phyloP scores from a whole-genome alignment of 495 filamentous ascomycete genomes.

The Hypoxylon fragiforme region DNA sequence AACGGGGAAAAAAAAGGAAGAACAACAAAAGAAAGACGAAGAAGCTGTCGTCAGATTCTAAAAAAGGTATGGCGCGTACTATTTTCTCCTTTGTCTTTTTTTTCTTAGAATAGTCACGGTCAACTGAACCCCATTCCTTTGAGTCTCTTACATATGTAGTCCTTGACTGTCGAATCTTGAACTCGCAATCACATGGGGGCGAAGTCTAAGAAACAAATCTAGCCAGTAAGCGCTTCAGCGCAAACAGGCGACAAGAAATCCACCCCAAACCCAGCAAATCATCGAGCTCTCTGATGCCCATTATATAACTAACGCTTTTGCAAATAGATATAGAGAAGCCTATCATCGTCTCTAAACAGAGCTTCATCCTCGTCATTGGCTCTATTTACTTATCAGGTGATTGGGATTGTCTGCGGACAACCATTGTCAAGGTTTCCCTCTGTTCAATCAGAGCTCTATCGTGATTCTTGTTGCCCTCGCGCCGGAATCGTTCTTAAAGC shows the following conservation, averaged over 20 bases:
- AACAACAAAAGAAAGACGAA: not conserved
- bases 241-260: slow-evolving; percentile 37
- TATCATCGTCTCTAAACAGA: slow-evolving; percentile 48
- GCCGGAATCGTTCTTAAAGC: slow-evolving; percentile 22
- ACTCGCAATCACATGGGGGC: slow-evolving; percentile 9
- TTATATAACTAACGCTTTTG: slow-evolving; percentile 40
- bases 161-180: slow-evolving; percentile 14
- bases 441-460: slow-evolving; percentile 45
- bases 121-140: slow-evolving; percentile 1
- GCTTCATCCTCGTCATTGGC: slow-evolving; percentile 49
- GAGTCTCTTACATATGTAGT: not conserved
- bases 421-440: slow-evolving; percentile 42
- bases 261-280: slow-evolving; percentile 47
- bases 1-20: too few species aligned
- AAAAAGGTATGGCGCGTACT: slow-evolving; percentile 20
- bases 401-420: slow-evolving; percentile 51
- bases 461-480: slow-evolving; percentile 21
- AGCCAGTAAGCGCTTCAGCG: slow-evolving; percentile 40
- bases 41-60: slow-evolving; percentile 6
- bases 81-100: slow-evolving; percentile 9
- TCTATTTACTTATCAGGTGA: slow-evolving; percentile 51
- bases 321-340: slow-evolving; percentile 48
- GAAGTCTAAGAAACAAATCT: slow-evolving; percentile 21
- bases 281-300: slow-evolving; percentile 39
- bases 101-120: slow-evolving; percentile 13